These are phyloP conservation scores for Backusella tuberculispora DNA, from an alignment of 192 early-diverging fungal species.

Conservation along the genomic window DNA sequence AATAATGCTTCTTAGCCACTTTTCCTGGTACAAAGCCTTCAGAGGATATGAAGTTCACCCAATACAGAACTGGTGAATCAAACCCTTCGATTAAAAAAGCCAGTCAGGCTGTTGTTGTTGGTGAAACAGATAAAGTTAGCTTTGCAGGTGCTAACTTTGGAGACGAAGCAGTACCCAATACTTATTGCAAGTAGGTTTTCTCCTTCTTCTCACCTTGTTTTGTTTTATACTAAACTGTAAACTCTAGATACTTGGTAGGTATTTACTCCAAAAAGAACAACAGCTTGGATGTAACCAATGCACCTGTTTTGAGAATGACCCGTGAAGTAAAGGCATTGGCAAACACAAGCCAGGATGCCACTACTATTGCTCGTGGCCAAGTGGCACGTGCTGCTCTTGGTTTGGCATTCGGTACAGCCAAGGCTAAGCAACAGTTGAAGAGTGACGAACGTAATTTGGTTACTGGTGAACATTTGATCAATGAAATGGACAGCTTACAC, in stretches of 20 bases:
- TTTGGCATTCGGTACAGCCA: constrained; percentile 93
- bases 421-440: constrained; percentile 78
- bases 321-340: constrained; percentile 71
- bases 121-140: constrained; percentile 74
- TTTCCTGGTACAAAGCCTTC: constrained; percentile 55
- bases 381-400: constrained; percentile 81
- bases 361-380: constrained; percentile 46
- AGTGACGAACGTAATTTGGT: constrained; percentile 88
- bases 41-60: constrained; percentile 44
- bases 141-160: constrained; percentile 77
- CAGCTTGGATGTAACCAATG: constrained; percentile 62
- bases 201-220: not conserved
- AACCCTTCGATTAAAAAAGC: constrained; percentile 40
- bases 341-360: constrained; percentile 20
- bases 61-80: constrained; percentile 38
- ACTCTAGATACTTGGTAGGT: constrained; percentile 75
- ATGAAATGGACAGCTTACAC: constrained; percentile 66
- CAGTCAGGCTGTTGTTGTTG: constrained; percentile 52
- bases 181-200: constrained; percentile 49
- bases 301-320: constrained; percentile 64
- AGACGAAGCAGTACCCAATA: constrained; percentile 45
- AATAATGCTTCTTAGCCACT: constrained; percentile 37
- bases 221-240: not conserved
- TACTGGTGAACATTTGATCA: constrained; percentile 68
- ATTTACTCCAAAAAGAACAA: constrained; percentile 73